Evolutionary conservation across 179 eudicot species (phyloP), one percentile per base, ranked within the genome.

Genomic region (Actinidia polygama): DNA sequence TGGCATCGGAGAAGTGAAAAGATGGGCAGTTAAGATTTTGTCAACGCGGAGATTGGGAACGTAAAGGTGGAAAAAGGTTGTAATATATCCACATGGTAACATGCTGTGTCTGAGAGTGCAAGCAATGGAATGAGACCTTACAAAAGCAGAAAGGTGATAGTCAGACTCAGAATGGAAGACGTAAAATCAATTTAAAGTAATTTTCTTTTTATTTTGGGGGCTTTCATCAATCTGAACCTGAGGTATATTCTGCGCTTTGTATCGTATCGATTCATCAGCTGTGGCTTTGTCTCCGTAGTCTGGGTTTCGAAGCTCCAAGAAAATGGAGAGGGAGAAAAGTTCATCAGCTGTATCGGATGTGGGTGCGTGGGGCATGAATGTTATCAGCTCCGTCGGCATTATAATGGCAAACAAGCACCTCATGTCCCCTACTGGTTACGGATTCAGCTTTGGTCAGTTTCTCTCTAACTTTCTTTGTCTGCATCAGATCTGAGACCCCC

Each of bases 361-460:
- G 30, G 96, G 94, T 8, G 94, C 96, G 3, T 92, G 96, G 96
- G 96, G 89, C 1, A 92, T 92, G 96, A 92, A 92, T 77, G 90
- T 92, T 0, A 24, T 92, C 0, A 92, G 96, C 80, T 92, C 96
- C 5, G 94, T 92, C 10, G 96, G 93, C 30, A 87, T 92, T 64
- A 92, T 92, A 26, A 92, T 92, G 96, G 96, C 94, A 10, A 92
- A 92, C 80, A 92, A 92, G 85, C 94, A 92, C 76, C 96, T 92
- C 73, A 92, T 91, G 96, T 91, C 94, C 54, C 4, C 83, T 74
- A 64, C 70, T 61, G 96, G 94, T 53, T 92, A 90, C 75, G 90
- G 90, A 49, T 92, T 92, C 81, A 87, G 82, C 82, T 92, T 87
- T 81, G 96, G 94, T 90, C 72, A 51, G 83, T 85, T 7, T 50